Percentiles rank a stretch among this genome's conserved stretches.
Evolutionary conservation across 768 basidiomycete genomes (phyloP).

Genomic region (Kwoniella heveanensis): DNA sequence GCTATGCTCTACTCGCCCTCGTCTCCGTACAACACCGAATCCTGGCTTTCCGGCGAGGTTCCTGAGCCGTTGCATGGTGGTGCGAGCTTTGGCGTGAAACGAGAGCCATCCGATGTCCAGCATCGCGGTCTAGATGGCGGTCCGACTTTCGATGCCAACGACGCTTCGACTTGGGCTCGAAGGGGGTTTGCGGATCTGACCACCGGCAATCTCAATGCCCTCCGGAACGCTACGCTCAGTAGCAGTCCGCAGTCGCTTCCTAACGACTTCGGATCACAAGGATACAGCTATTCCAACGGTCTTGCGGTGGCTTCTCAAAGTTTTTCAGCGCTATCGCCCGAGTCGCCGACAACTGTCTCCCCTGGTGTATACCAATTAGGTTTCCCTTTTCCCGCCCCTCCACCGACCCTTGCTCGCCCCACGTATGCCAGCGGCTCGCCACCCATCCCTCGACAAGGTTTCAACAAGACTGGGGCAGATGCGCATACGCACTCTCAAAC

Average conservation of each 20-base stretch:
- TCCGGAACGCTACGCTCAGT: neutral
- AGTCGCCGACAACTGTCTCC: constrained; percentile 31
- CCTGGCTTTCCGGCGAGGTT: constrained; percentile 2
- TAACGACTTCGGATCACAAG: constrained; percentile 10
- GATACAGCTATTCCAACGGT: neutral
- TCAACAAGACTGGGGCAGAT: neutral
- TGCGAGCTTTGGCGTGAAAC: neutral
- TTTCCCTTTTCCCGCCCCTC: constrained; percentile 23
- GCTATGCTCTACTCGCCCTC: constrained; percentile 37
- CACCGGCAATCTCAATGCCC: neutral
- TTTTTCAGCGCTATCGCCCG: constrained; percentile 10
- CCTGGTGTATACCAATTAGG: constrained; percentile 39
- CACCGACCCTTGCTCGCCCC: neutral
- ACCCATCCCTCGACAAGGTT: neutral
- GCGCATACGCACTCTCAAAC: constrained; percentile 1
- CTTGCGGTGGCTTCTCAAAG: neutral
- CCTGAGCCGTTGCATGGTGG: constrained; percentile 1
- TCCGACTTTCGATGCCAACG: neutral
- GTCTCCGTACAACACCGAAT: constrained; percentile 14
- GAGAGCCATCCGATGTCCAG: neutral
- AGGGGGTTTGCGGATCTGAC: neutral
- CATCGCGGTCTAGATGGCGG: neutral
- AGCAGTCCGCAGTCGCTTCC: constrained; percentile 10
- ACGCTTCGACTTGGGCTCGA: constrained; percentile 1
- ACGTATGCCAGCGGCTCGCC: neutral